A percentile compares a stretch with the other conserved stretches of the same genome.
Conservation (phyloP, 2,329 filamentous ascomycete species). For the Colletotrichum somersetense region DNA sequence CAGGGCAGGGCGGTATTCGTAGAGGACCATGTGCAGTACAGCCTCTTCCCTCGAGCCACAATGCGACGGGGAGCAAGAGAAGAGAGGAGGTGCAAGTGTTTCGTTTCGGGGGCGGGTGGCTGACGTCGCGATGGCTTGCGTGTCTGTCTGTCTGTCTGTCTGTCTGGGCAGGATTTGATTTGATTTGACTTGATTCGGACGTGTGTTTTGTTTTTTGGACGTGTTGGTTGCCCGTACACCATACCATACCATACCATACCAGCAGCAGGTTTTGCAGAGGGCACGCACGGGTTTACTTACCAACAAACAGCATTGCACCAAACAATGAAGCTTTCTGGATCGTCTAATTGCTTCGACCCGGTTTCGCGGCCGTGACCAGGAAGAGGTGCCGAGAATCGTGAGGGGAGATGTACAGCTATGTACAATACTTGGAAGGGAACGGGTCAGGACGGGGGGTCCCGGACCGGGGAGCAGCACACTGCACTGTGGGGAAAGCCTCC, state of each 20-base stretch:
- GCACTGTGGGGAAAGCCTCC: constrained; percentile 29
- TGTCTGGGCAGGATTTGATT: constrained; percentile 1
- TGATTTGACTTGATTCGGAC: too few species aligned
- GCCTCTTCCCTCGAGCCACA: constrained; percentile 26
- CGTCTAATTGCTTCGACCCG: constrained; percentile 28
- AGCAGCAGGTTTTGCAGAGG: constrained; percentile 3
- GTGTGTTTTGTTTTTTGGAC: background rate
- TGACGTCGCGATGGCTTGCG: constrained; percentile 21
- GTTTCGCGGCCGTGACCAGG: constrained; percentile 30
- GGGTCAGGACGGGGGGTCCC: constrained; percentile 4
- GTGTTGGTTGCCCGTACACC: constrained; percentile 11
- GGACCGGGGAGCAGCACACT: constrained; percentile 16
- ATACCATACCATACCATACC: too few species aligned
- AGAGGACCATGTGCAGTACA: constrained; percentile 1
- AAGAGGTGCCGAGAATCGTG: constrained; percentile 6
- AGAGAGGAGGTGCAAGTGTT: background rate
- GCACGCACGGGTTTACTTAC: constrained; percentile 29
- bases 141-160: background rate
- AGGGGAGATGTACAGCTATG: too few species aligned
- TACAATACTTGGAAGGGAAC: background rate
- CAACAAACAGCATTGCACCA: background rate
- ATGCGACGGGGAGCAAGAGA: background rate
- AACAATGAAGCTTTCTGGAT: constrained; percentile 35
- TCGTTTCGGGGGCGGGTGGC: constrained; percentile 4
- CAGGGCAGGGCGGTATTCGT: background rate